phyloP scores from a whole-genome alignment of 345 rosid species.

The Heritiera fomes region DNA sequence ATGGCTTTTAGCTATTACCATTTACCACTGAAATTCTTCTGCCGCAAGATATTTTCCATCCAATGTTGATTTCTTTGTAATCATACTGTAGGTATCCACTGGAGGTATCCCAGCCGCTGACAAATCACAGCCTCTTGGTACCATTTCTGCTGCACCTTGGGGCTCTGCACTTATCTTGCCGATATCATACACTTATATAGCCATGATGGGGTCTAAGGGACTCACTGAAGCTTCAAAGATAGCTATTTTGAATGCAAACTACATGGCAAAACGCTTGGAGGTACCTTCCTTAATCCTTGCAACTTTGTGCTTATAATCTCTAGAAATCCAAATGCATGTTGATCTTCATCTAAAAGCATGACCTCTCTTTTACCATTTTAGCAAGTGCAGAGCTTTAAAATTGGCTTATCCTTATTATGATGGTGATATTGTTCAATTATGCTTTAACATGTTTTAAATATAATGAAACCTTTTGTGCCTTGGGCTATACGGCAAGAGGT shows the following conservation, averaged over 20 bases:
- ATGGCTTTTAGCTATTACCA: background rate
- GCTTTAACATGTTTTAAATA: background rate
- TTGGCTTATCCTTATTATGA: too few species aligned
- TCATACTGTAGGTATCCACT: conserved; percentile 54
- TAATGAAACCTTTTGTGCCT: background rate
- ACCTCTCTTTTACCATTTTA: too few species aligned
- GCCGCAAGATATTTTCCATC: conserved; percentile 8
- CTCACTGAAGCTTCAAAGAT: conserved; percentile 94
- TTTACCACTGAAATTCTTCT: conserved; percentile 9
- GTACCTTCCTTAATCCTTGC: conserved; percentile 36
- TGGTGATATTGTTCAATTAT: background rate
- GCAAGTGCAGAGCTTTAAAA: background rate
- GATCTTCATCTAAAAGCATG: background rate
- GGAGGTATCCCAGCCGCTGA: conserved; percentile 91
- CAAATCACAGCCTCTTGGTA: conserved; percentile 65
- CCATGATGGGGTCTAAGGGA: conserved; percentile 98
- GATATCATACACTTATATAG: conserved; percentile 87
- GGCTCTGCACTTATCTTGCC: conserved; percentile 98
- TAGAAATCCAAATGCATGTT: background rate
- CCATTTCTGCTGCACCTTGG: conserved; percentile 98
- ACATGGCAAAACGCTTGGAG: conserved; percentile 99
- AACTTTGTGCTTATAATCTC: background rate
- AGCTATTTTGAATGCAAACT: conserved; percentile 93
- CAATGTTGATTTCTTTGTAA: conserved; percentile 13
- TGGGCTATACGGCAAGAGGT: background rate